phyloP scores from a whole-genome alignment of 2,329 filamentous ascomycete genomes.

The Aspergillus costaricaensis region DNA sequence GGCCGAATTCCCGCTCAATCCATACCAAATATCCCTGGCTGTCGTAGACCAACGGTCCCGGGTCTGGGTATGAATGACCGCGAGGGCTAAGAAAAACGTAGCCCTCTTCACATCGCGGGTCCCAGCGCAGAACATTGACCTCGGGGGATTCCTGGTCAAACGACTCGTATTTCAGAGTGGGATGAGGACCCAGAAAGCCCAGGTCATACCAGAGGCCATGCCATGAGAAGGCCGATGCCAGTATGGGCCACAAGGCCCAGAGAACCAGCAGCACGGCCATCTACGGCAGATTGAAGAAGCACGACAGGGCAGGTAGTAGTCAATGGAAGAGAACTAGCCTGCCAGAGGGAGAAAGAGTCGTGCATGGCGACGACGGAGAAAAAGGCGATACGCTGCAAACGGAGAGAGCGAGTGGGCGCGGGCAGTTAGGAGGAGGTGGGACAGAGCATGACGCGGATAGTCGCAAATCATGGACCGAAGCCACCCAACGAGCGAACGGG shows the following conservation, averaged over 20 bases:
- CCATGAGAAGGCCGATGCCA: constrained; percentile 15
- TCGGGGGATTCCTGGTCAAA: constrained; percentile 14
- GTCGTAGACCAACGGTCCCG: constrained; percentile 46
- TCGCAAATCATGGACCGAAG: constrained; percentile 1
- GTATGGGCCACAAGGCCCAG: constrained; percentile 6
- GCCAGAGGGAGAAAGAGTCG: background rate
- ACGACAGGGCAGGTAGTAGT: background rate
- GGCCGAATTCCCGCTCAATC: constrained; percentile 35
- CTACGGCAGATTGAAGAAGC: background rate
- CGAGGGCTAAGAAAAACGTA: constrained; percentile 43
- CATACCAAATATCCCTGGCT: constrained; percentile 32
- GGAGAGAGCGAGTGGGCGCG: background rate
- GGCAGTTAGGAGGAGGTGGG: background rate
- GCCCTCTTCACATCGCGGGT: constrained; percentile 37
- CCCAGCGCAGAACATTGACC: constrained; percentile 19
- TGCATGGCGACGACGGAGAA: background rate
- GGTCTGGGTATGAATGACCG: constrained; percentile 32
- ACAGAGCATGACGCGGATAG: constrained; percentile 10
- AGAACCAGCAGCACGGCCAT: constrained; percentile 8
- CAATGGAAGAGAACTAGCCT: background rate
- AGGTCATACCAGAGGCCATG: constrained; percentile 19
- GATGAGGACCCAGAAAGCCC: constrained; percentile 18
- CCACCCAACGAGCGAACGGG: constrained; percentile 3
- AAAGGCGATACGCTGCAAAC: background rate
- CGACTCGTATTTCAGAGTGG: constrained; percentile 13